These are phyloP conservation scores for Xylaria sp. DNA, from an alignment of 2,329 filamentous ascomycete species.

Conservation along the genomic window DNA sequence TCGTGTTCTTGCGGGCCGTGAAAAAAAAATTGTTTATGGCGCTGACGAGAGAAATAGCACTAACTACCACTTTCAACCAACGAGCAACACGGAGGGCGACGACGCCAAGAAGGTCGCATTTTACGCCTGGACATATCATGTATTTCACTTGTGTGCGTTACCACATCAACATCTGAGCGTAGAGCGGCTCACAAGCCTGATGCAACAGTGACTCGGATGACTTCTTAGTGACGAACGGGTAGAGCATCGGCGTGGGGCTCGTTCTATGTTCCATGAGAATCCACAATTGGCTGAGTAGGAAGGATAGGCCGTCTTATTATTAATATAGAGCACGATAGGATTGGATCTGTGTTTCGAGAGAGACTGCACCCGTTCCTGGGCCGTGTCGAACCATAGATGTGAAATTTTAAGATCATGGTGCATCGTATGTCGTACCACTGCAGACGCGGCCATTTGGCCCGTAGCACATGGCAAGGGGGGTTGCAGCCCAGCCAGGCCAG, in stretches of 20 bases:
- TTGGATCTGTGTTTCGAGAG: constrained; percentile 16
- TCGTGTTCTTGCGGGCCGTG: constrained; percentile 30
- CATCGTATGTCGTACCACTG: constrained; percentile 31
- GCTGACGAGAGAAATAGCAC: constrained; percentile 2
- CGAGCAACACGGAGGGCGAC: constrained; percentile 20
- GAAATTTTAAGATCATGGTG: constrained; percentile 19
- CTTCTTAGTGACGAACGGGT: constrained; percentile 24
- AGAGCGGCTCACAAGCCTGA: constrained; percentile 25
- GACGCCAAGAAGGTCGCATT: constrained; percentile 40
- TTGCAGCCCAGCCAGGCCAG: constrained; percentile 17
- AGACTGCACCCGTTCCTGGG: constrained; percentile 17
- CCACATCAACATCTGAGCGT: constrained; percentile 25
- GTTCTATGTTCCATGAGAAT: neutral
- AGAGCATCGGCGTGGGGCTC: constrained; percentile 1
- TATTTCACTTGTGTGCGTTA: constrained; percentile 17
- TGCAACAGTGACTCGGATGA: constrained; percentile 35
- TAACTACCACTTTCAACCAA: constrained; percentile 19
- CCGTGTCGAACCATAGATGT: constrained; percentile 19
- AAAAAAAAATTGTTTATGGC: constrained; percentile 10
- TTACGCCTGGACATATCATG: constrained; percentile 14
- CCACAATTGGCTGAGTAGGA: constrained; percentile 3
- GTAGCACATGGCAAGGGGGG: constrained; percentile 34
- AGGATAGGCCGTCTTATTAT: constrained; percentile 5
- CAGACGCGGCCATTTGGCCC: constrained; percentile 32
- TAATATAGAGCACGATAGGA: constrained; percentile 15